These are phyloP conservation scores for Fusarium anthophilum DNA, from an alignment of 2,329 filamentous ascomycete species.

Conservation along the genomic window DNA sequence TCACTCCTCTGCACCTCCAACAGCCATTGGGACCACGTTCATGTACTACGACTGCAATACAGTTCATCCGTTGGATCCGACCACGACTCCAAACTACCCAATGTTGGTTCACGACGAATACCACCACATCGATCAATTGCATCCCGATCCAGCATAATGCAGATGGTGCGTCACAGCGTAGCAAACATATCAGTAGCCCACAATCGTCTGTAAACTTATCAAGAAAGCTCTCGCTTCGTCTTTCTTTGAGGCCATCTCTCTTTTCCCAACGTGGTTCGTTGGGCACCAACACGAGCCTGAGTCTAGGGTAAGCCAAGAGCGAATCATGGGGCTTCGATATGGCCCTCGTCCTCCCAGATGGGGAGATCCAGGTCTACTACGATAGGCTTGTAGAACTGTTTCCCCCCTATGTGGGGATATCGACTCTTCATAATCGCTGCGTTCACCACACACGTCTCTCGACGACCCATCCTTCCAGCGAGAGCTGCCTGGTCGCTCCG, in stretches of 20 bases:
- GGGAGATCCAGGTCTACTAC: constrained; percentile 84
- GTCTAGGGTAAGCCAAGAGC: constrained; percentile 29
- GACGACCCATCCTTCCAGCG: constrained; percentile 55
- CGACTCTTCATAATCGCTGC: constrained; percentile 77
- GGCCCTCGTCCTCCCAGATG: constrained; percentile 48
- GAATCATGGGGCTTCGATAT: constrained; percentile 15
- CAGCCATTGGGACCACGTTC: constrained; percentile 27
- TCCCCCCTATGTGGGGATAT: constrained; percentile 70
- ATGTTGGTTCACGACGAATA: constrained; percentile 6
- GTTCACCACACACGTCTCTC: constrained; percentile 83
- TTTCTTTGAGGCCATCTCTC: constrained; percentile 14
- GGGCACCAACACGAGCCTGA: constrained; percentile 36
- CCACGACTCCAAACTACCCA: neutral
- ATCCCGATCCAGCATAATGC: constrained; percentile 20
- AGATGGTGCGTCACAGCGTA: constrained; percentile 20
- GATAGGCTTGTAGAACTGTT: constrained; percentile 79
- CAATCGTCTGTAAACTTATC: constrained; percentile 1
- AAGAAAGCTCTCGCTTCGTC: constrained; percentile 6
- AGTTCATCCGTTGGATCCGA: constrained; percentile 17
- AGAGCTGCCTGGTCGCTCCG: constrained; percentile 55
- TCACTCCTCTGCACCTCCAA: neutral
- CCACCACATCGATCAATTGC: neutral
- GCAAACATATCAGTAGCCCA: neutral
- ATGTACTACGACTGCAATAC: constrained; percentile 2
- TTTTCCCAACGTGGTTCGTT: constrained; percentile 20